phyloP scores from a whole-genome alignment of 768 basidiomycete species.

The Obba rivulosa region DNA sequence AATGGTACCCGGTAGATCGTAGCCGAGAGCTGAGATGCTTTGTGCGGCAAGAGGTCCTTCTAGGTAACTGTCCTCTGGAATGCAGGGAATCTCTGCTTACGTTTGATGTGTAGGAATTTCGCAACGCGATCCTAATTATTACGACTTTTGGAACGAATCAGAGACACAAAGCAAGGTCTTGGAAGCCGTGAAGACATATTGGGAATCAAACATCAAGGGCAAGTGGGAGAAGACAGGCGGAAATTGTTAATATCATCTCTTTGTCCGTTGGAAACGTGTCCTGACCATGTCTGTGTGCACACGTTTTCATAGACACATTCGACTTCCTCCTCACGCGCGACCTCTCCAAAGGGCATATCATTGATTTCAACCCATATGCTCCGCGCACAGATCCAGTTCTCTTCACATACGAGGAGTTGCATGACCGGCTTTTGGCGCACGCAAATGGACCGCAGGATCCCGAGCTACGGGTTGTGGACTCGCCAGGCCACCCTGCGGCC shows the following conservation, averaged over 20 bases:
- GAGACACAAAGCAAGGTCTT: slow-evolving; percentile 48
- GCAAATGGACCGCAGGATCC: slow-evolving; percentile 21
- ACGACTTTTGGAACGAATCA: slow-evolving; percentile 75
- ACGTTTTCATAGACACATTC: slow-evolving; percentile 62
- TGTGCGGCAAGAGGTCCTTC: slow-evolving; percentile 60
- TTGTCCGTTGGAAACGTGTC: too few species aligned
- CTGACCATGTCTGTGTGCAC: too few species aligned
- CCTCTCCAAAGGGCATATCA: slow-evolving; percentile 65
- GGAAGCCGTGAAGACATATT: slow-evolving; percentile 51
- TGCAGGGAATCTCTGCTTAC: not conserved
- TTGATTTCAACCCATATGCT: slow-evolving; percentile 91
- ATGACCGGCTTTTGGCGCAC: slow-evolving; percentile 28
- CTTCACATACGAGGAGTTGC: slow-evolving; percentile 78
- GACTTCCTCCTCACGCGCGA: slow-evolving; percentile 86
- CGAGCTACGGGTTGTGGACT: slow-evolving; percentile 65
- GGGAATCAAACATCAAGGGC: slow-evolving; percentile 59
- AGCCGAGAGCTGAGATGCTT: slow-evolving; percentile 90
- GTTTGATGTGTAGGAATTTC: slow-evolving; percentile 53
- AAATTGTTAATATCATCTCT: slow-evolving; percentile 57
- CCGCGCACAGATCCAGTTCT: slow-evolving; percentile 83
- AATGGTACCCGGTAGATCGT: slow-evolving; percentile 84
- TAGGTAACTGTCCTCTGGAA: slow-evolving; percentile 50
- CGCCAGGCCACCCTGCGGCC: slow-evolving; percentile 64
- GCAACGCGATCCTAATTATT: slow-evolving; percentile 86
- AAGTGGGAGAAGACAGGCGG: slow-evolving; percentile 46